phyloP scores from a whole-genome alignment of 2,329 filamentous ascomycete species.

The Claviceps sp. region DNA sequence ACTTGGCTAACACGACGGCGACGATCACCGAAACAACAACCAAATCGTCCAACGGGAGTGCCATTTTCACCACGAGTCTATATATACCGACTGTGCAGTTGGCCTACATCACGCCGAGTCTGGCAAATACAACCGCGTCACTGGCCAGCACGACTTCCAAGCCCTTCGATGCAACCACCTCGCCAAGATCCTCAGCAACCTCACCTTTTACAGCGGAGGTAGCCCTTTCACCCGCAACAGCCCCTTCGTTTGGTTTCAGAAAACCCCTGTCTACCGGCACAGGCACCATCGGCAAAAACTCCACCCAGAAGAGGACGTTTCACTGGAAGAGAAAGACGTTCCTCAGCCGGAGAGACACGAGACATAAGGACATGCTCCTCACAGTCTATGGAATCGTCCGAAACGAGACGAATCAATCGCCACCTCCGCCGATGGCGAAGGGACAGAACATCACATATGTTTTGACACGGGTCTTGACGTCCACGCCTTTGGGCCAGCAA shows the following conservation, averaged over 20 bases:
- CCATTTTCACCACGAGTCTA: no score
- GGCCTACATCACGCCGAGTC: not conserved
- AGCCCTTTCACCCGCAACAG: no score
- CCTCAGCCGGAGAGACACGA: slow-evolving; percentile 13
- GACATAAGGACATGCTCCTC: slow-evolving; percentile 21
- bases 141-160: not conserved
- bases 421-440: slow-evolving; percentile 21
- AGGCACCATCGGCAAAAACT: not conserved
- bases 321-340: not conserved
- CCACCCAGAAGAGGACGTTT: not conserved
- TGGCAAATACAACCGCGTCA: not conserved
- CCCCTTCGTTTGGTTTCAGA: no score
- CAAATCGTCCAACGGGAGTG: no score
- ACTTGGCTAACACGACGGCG: slow-evolving; percentile 3
- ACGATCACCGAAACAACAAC: not conserved
- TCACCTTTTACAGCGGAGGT: no score
- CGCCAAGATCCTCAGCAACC: no score
- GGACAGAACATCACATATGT: slow-evolving; percentile 7
- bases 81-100: not conserved
- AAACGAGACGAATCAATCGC: slow-evolving; percentile 14
- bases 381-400: slow-evolving; percentile 29
- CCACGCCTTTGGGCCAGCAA: not conserved
- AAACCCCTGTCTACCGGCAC: not conserved
- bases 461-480: not conserved
- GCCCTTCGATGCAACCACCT: not conserved